Conservation (phyloP, 2,329 filamentous ascomycete genomes). For the Boeremia lycopersici region DNA sequence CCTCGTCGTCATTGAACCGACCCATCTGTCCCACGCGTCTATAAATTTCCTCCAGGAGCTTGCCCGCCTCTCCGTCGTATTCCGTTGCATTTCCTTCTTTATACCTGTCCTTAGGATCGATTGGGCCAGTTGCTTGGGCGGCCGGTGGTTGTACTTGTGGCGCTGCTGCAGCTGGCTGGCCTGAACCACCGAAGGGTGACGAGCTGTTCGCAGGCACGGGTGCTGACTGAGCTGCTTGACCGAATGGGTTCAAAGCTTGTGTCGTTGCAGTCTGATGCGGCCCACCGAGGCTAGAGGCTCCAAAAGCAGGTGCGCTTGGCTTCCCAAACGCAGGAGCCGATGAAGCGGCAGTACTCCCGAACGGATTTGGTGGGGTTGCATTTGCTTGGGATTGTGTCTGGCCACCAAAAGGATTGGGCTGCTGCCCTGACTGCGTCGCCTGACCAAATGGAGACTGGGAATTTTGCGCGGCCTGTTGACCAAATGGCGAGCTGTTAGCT, state of each 20-base stretch:
- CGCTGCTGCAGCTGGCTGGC: conserved; percentile 14
- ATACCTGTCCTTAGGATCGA: conserved; percentile 53
- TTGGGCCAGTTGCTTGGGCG: conserved; percentile 18
- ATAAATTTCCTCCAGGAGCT: conserved; percentile 65
- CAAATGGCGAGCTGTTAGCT: conserved; percentile 38
- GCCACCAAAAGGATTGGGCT: conserved; percentile 26
- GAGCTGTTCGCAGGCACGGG: conserved; percentile 15
- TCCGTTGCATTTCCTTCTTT: conserved; percentile 64
- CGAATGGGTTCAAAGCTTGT: conserved; percentile 32
- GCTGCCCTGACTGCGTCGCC: conserved; percentile 19
- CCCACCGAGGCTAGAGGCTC: conserved; percentile 32
- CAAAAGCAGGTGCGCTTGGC: conserved; percentile 47
- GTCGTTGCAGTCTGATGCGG: conserved; percentile 18
- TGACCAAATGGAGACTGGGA: conserved; percentile 31
- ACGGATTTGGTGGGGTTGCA: conserved; percentile 24
- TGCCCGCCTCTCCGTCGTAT: conserved; percentile 64
- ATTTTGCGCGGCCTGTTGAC: conserved; percentile 25
- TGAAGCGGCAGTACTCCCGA: conserved; percentile 21
- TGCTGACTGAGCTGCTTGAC: conserved; percentile 11
- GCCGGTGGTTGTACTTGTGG: conserved; percentile 48
- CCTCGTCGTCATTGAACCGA: conserved; percentile 68
- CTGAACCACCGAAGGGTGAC: conserved; percentile 24
- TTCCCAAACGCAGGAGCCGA: conserved; percentile 38
- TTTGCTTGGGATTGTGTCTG: conserved; percentile 26
- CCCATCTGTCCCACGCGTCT: conserved; percentile 68